Base-by-base conservation (phyloP, 2,329 filamentous ascomycete species). In the Talaromyces sp. region DNA sequence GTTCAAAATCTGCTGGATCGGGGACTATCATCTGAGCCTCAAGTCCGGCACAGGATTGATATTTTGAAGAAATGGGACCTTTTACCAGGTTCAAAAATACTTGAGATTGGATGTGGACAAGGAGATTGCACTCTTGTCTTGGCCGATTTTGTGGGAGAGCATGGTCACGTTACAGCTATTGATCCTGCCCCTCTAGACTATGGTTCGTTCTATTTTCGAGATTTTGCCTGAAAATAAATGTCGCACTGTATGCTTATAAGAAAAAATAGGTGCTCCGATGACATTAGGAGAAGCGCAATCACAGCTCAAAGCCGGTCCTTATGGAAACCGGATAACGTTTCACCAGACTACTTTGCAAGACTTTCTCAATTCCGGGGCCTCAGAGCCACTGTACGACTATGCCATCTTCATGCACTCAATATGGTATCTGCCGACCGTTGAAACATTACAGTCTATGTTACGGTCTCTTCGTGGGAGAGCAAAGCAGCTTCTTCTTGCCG, bases 21-120 rank as follows among this genome's bases (percentile, higher is more conserved):
- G 24, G 27, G 27, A 8, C 27, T 50, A 27, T 24, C 48, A 11
- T 52, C 48, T 14, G 27, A 52, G 24, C 27, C 66, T 9, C 67
- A 68, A 59, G 60, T 66, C 16, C 1, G 54, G 3, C 67, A 68
- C 41, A 62, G 66, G 45, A 43, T 69, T 5, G 27, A 7, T 3
- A 56, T 66, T 37, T 45, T 69, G 13, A 35, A 68, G 35, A 54
- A 60, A 24, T 65, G 63, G 63, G 27, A 60, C 8, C 64, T 82
- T 62, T 22, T 64, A 1, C 72, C 76, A 0, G 80, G 80, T 66
- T 76, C 77, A 33, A 78, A 76, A 3, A 72, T 87, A 7, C 78
- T 88, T 1, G 86, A 88, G 70, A 72, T 88, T 43, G 85, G 85
- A 59, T 87, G 85, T 72, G 86, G 85, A 0, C 86, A 88, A 68